phyloP scores from a whole-genome alignment of 2,329 filamentous ascomycete genomes.

The Trichoderma sp. region DNA sequence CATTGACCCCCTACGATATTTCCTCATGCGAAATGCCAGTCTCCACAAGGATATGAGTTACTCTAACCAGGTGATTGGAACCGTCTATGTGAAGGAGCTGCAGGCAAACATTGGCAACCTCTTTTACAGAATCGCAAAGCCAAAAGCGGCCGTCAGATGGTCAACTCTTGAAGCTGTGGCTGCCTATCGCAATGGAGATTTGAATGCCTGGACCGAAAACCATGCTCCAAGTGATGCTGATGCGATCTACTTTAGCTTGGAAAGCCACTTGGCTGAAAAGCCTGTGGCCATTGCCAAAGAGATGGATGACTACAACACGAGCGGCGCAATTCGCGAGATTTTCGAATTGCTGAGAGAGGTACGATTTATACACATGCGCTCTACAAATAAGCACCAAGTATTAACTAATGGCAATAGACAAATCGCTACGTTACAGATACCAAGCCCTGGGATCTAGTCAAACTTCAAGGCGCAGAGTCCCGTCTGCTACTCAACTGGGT shows the following conservation, averaged over 20 bases:
- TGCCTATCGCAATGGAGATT: conserved; percentile 27
- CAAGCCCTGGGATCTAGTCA: conserved; percentile 64
- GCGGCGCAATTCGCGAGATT: conserved; percentile 61
- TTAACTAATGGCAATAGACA: conserved; percentile 28
- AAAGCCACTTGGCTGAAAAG: conserved; percentile 24
- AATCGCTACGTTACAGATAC: conserved; percentile 53
- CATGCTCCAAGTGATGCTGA: not conserved
- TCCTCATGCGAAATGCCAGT: conserved; percentile 76
- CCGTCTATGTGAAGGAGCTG: conserved; percentile 75
- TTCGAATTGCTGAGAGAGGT: conserved; percentile 62
- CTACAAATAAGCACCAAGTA: not conserved
- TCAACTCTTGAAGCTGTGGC: conserved; percentile 58
- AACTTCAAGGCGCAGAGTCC: conserved; percentile 33
- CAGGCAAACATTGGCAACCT: conserved; percentile 79
- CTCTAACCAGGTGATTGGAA: conserved; percentile 71
- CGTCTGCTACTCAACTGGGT: conserved; percentile 50
- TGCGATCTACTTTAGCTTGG: conserved; percentile 28
- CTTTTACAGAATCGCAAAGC: conserved; percentile 63
- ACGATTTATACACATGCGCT: conserved; percentile 20
- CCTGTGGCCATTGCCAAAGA: conserved; percentile 39
- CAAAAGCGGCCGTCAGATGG: conserved; percentile 56
- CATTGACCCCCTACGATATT: conserved; percentile 84
- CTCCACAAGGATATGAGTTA: conserved; percentile 79
- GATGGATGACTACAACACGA: conserved; percentile 64
- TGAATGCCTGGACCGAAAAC: conserved; percentile 19